phyloP scores from a whole-genome alignment of 2,329 filamentous ascomycete species.

The Sporothrix globosa region DNA sequence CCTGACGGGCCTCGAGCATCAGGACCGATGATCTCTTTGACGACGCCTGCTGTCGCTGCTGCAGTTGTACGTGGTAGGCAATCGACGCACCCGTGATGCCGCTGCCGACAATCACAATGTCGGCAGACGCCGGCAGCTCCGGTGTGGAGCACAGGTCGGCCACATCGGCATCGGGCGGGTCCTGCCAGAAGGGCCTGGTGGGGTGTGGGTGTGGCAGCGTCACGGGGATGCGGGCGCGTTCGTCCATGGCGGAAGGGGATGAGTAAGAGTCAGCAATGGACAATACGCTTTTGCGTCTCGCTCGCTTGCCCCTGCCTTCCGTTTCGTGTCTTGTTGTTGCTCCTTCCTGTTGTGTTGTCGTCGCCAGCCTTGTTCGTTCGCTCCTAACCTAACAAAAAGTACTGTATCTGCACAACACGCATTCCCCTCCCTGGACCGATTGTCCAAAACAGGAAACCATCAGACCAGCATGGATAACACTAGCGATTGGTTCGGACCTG shows the following conservation, averaged over 20 bases:
- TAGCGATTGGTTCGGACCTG: not conserved
- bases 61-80: constrained; percentile 55
- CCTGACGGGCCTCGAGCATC: constrained; percentile 67
- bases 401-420: not conserved
- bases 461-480: not conserved
- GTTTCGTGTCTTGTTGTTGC: not conserved
- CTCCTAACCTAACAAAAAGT: not conserved
- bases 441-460: not conserved
- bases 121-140: constrained; percentile 56
- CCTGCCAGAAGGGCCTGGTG: constrained; percentile 66
- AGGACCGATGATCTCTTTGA: constrained; percentile 52
- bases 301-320: not conserved
- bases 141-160: constrained; percentile 55
- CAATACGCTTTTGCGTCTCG: not conserved
- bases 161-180: constrained; percentile 52
- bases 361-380: not conserved
- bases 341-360: not conserved
- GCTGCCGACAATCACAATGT: constrained; percentile 66
- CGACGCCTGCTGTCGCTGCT: not conserved
- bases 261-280: not conserved
- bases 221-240: constrained; percentile 46
- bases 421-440: not conserved
- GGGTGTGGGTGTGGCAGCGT: constrained; percentile 56
- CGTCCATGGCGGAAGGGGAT: constrained; percentile 42
- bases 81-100: constrained; percentile 66